Base-by-base conservation (phyloP, 2,329 filamentous ascomycete species). In the Ophiobolus disseminans region DNA sequence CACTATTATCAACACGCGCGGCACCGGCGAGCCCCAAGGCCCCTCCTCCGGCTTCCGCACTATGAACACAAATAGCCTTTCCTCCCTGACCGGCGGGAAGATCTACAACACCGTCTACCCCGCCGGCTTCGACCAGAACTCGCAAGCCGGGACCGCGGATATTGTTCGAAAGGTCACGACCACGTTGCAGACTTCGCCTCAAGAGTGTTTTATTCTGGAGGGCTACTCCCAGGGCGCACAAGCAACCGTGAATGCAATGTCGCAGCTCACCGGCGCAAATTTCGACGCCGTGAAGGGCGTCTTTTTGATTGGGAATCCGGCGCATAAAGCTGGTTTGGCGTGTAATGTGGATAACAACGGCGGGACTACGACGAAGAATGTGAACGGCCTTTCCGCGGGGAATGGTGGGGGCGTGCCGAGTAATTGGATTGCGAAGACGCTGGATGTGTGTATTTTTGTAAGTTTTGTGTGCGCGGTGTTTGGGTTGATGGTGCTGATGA, bases 181-280 rank as follows among this genome's bases (percentile, higher is more conserved):
- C 10, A 64, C 56, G 5, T 58, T 73, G 1, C n/a, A 23, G 0
- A 38, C 55, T 0, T 58, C 54, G 30, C 62, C 70, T 1, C 56
- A 61, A 25, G 60, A 64, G 38, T 75, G 71, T 51, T 73, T 73
- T 49, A 65, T 73, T 38, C 61, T 75, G 1, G 63, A 74, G 41
- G 72, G 72, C 14, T 73, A 74, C 56, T 69, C 64, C 2, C 72
- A 74, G 48, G 72, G 69, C 16, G 72, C 72, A 2, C 62, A 67
- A 6, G 72, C 70, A 0, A 74, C 72, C 0, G 63, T 69, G 4
- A 64, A 70, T 31, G 72, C 70, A 7, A 41, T 74, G 47, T 26
- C 65, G 2, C 43, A 60, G 14, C 42, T 74, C 4, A 73, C 68
- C 1, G 71, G 70, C 16, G 59, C 59, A 0, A 51, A 45, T 11